phyloP scores from a whole-genome alignment of 495 filamentous ascomycete genomes.

The Trichoderma orchidacearum region DNA sequence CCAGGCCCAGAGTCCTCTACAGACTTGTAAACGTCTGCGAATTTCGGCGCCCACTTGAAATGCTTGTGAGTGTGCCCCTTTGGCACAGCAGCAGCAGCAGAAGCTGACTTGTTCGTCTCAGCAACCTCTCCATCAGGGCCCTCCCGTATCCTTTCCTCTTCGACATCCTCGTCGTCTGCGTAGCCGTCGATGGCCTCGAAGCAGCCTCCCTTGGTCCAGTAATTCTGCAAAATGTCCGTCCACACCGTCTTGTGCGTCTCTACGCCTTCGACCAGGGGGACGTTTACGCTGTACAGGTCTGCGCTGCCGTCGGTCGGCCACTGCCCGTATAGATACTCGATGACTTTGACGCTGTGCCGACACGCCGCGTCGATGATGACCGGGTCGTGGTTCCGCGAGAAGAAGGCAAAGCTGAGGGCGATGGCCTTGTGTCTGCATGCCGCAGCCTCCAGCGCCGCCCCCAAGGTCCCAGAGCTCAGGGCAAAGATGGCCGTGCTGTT shows the following conservation, averaged over 20 bases:
- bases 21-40: conserved; percentile 71
- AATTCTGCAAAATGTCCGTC: conserved; percentile 76
- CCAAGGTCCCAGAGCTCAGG: conserved; percentile 79
- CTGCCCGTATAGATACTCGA: conserved; percentile 60
- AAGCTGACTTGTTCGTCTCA: background rate
- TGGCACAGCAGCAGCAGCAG: conserved; percentile 9
- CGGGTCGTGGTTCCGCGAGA: conserved; percentile 64
- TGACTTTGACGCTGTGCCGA: conserved; percentile 51
- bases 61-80: conserved; percentile 55
- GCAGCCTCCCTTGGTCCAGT: conserved; percentile 65
- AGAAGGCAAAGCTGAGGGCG: conserved; percentile 81
- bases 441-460: conserved; percentile 87
- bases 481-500: conserved; percentile 89
- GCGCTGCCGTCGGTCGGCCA: conserved; percentile 54
- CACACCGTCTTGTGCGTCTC: conserved; percentile 57
- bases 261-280: conserved; percentile 62
- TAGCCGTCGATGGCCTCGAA: conserved; percentile 62
- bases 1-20: conserved; percentile 69
- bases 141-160: conserved; percentile 53
- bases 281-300: conserved; percentile 78
- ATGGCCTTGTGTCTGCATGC: conserved; percentile 63
- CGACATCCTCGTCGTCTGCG: conserved; percentile 42
- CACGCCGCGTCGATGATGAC: conserved; percentile 62
- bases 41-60: conserved; percentile 87
- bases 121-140: conserved; percentile 30